Evolutionary conservation across 106 monocot species (phyloP).

Genomic region (Agapanthus africanus): DNA sequence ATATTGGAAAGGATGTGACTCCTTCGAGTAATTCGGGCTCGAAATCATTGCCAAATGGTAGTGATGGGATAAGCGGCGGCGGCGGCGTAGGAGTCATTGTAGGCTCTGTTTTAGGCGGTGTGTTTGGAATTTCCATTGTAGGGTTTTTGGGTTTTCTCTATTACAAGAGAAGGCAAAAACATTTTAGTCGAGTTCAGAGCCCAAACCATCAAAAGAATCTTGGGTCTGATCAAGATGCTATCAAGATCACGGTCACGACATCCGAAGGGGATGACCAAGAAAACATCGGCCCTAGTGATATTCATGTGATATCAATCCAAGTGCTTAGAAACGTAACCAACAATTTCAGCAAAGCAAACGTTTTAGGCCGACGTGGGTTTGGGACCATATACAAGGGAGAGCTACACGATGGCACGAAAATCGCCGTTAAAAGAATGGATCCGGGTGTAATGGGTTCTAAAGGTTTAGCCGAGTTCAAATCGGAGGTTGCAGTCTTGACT

Average conservation of each 20-base stretch:
- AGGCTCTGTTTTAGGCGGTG: constrained; percentile 23
- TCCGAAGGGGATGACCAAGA: constrained; percentile 24
- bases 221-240: constrained; percentile 35
- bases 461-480: constrained; percentile 28
- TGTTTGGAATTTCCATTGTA: constrained; percentile 13
- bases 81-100: constrained; percentile 19
- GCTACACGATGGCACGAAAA: constrained; percentile 27
- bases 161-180: constrained; percentile 28
- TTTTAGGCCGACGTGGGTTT: constrained; percentile 9
- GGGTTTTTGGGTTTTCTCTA: constrained; percentile 21
- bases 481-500: constrained; percentile 28
- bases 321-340: constrained; percentile 21
- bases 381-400: constrained; percentile 12
- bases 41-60: background rate
- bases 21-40: background rate
- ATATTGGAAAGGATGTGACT: constrained; percentile 21
- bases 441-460: constrained; percentile 20
- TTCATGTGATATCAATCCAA: constrained; percentile 31
- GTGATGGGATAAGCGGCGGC: background rate
- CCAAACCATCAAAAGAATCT: constrained; percentile 32
- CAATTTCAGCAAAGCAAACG: constrained; percentile 12
- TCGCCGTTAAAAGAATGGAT: constrained; percentile 35
- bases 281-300: constrained; percentile 18
- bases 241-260: constrained; percentile 38
- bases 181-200: constrained; percentile 31